Evolutionary conservation across 2,329 filamentous ascomycete species (phyloP).

Genomic region (Fusarium zealandicum): DNA sequence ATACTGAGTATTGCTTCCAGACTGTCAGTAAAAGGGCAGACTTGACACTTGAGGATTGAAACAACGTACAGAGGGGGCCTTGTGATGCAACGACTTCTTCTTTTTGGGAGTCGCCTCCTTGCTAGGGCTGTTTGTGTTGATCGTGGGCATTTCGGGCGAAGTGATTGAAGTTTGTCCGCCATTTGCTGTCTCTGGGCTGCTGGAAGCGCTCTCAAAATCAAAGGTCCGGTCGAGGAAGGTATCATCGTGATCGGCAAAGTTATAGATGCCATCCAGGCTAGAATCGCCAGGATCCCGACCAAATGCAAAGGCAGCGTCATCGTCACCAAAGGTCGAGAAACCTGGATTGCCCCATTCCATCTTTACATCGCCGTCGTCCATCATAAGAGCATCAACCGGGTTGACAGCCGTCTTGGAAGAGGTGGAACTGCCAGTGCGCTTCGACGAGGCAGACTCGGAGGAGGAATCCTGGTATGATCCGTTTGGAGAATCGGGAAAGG

Average conservation of each 20-base stretch:
- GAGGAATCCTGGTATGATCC: slow-evolving; percentile 58
- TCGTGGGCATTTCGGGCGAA: slow-evolving; percentile 53
- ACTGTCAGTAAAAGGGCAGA: slow-evolving; percentile 31
- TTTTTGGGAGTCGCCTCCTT: slow-evolving; percentile 40
- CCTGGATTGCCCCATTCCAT: slow-evolving; percentile 53
- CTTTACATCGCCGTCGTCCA: slow-evolving; percentile 52
- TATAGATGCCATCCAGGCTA: slow-evolving; percentile 43
- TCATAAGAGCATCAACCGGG: slow-evolving; percentile 50
- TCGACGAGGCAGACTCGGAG: slow-evolving; percentile 60
- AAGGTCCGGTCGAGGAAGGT: slow-evolving; percentile 59
- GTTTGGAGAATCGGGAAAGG: slow-evolving; percentile 53
- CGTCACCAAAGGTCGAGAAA: slow-evolving; percentile 48
- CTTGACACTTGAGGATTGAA: neutral
- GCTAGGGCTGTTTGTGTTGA: slow-evolving; percentile 46
- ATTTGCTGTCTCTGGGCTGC: slow-evolving; percentile 57
- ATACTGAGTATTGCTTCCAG: slow-evolving; percentile 58
- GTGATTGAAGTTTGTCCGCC: slow-evolving; percentile 46
- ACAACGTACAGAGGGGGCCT: slow-evolving; percentile 50
- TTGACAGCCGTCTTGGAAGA: slow-evolving; percentile 54
- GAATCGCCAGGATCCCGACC: slow-evolving; percentile 40
- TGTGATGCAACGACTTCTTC: slow-evolving; percentile 36
- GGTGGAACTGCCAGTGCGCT: slow-evolving; percentile 55
- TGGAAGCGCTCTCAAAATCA: slow-evolving; percentile 66
- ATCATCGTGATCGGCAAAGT: slow-evolving; percentile 48
- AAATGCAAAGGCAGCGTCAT: slow-evolving; percentile 49